Evolutionary conservation across 2,329 filamentous ascomycete species (phyloP).

Genomic region (Xylaria sp.): DNA sequence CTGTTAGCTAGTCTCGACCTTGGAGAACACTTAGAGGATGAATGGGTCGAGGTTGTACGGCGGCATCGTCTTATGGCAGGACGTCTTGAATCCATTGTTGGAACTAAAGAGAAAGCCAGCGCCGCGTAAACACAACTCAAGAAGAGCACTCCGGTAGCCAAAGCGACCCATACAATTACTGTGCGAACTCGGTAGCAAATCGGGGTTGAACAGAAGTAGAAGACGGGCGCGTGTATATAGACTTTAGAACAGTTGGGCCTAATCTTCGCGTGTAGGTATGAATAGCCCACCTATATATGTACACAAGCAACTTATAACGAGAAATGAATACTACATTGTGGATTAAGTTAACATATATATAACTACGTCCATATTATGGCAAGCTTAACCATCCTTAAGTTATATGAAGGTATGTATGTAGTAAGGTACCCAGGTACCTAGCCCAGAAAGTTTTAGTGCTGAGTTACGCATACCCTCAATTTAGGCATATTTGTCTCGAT

Average conservation of each 20-base stretch:
- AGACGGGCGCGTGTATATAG: not conserved
- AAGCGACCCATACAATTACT: not conserved
- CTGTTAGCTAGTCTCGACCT: conserved; percentile 73
- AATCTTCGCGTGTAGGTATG: not conserved
- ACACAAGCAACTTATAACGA: too few relatives aligned
- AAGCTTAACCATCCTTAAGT: too few relatives aligned
- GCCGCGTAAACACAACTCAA: conserved; percentile 20
- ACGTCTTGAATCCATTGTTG: conserved; percentile 75
- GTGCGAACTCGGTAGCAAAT: not conserved
- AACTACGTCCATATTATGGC: too few relatives aligned
- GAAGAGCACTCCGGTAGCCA: conserved; percentile 23
- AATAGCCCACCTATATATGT: too few relatives aligned
- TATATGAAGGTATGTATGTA: too few relatives aligned
- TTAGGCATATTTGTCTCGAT: not conserved
- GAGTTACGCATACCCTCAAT: conserved; percentile 14
- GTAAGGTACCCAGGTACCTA: too few relatives aligned
- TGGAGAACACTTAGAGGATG: conserved; percentile 61
- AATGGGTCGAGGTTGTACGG: conserved; percentile 91
- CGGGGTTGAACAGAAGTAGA: not conserved
- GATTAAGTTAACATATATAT: too few relatives aligned
- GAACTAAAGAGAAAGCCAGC: conserved; percentile 57
- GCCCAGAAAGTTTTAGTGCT: too few relatives aligned
- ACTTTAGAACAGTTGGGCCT: not conserved
- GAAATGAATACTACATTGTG: too few relatives aligned
- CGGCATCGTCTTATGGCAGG: conserved; percentile 88